Evolutionary conservation across 2,329 filamentous ascomycete genomes (phyloP).

Genomic region (Sporothrix brunneoviolacea): DNA sequence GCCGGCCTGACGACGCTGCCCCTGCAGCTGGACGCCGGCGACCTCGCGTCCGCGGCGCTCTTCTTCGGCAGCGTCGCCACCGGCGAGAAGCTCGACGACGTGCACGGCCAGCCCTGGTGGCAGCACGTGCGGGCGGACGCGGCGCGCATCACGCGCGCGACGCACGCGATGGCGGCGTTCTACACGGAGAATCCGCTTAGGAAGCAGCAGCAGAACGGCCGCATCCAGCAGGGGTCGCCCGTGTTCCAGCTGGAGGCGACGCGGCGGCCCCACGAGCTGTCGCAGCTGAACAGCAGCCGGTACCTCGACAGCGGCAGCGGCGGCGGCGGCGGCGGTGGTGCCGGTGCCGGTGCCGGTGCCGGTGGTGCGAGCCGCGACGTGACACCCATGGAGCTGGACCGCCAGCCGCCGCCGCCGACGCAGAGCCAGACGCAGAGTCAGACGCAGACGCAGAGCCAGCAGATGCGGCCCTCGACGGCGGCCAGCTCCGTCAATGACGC

Average conservation of each 20-base stretch:
- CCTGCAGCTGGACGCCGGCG: constrained; percentile 68
- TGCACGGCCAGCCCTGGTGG: constrained; percentile 81
- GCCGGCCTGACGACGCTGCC: constrained; percentile 78
- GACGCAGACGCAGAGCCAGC: background rate
- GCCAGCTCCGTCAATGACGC: too few relatives aligned
- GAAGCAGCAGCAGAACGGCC: constrained; percentile 32
- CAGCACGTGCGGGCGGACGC: constrained; percentile 65
- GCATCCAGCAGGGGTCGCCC: constrained; percentile 37
- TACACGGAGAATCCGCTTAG: constrained; percentile 58
- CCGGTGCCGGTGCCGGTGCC: background rate
- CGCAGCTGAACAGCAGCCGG: constrained; percentile 41
- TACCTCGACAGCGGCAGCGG: constrained; percentile 41
- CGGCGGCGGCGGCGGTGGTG: constrained; percentile 15
- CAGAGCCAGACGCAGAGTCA: constrained; percentile 10
- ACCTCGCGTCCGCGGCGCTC: constrained; percentile 77
- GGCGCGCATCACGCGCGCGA: constrained; percentile 62
- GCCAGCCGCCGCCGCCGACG: background rate
- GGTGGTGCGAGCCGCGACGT: constrained; percentile 14
- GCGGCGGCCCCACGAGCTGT: constrained; percentile 41
- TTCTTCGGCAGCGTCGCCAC: constrained; percentile 79
- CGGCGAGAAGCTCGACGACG: constrained; percentile 67
- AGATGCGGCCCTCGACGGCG: too few relatives aligned
- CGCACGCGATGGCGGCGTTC: constrained; percentile 67
- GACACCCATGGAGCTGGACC: constrained; percentile 18
- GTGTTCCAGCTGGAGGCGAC: constrained; percentile 51